Evolutionary conservation across 1,284 basidiomycete genomes (phyloP).

Genomic region (Ganoderma lucidum): DNA sequence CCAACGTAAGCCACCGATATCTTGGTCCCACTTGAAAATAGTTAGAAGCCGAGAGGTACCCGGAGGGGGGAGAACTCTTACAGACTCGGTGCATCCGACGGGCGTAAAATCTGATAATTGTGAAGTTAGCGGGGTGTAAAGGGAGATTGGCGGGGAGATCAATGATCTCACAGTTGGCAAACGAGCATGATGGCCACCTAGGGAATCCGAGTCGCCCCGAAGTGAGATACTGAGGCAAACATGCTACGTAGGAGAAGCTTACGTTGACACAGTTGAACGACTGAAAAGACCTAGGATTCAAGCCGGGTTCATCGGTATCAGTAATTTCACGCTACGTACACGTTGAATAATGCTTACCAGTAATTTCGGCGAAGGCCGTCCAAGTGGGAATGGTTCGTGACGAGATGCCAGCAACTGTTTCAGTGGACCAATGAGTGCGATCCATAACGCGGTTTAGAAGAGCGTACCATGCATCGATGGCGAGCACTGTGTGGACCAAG

Average conservation of each 20-base stretch:
- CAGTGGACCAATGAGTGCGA: background rate
- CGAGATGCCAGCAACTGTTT: background rate
- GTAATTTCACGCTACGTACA: background rate
- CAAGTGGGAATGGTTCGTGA: background rate
- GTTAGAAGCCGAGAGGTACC: background rate
- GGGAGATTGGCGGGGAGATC: background rate
- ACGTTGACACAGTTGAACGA: background rate
- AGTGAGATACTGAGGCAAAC: background rate
- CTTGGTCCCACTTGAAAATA: background rate
- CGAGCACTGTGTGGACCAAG: background rate
- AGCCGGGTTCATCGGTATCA: background rate
- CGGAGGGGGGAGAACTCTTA: background rate
- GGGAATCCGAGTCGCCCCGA: background rate
- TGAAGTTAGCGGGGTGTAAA: background rate
- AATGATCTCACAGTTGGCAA: background rate
- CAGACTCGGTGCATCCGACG: background rate
- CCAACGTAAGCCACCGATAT: background rate
- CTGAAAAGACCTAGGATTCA: background rate
- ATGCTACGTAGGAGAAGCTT: background rate
- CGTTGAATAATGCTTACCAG: background rate
- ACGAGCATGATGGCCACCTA: background rate
- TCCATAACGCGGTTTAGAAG: background rate
- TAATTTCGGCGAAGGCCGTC: background rate
- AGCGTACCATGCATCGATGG: background rate
- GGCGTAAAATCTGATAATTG: background rate